Conservation (phyloP, 2,329 filamentous ascomycete species). For the Exophiala sideris region DNA sequence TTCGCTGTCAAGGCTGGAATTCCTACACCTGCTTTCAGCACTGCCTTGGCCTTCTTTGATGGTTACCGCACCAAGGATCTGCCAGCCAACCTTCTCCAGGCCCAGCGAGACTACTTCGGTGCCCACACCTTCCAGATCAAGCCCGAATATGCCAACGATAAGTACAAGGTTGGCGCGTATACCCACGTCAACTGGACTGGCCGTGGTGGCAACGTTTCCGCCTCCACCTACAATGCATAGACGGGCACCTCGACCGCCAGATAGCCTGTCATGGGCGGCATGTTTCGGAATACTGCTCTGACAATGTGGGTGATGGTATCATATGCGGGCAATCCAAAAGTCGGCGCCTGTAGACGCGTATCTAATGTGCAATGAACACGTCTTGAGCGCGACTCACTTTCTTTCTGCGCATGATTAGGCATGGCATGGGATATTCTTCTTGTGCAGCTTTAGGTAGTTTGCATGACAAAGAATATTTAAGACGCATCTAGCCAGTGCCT, state of each 20-base stretch:
- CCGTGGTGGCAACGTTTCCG: conserved; percentile 93
- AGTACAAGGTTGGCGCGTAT: conserved; percentile 80
- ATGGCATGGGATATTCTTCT: neutral
- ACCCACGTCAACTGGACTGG: conserved; percentile 99
- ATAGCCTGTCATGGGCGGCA: neutral
- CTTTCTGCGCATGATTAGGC: conserved; percentile 1
- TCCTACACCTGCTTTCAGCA: conserved; percentile 93
- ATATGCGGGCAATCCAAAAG: neutral
- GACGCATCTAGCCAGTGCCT: neutral
- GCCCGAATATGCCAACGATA: conserved; percentile 70
- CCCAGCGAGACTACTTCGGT: conserved; percentile 99
- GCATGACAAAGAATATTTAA: neutral
- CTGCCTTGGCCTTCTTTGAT: conserved; percentile 96
- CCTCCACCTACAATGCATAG: conserved; percentile 97
- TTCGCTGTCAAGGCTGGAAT: conserved; percentile 93
- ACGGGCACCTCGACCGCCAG: neutral
- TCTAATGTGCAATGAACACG: neutral
- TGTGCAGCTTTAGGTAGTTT: conserved; percentile 6
- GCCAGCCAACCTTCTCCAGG: conserved; percentile 96
- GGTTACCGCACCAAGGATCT: conserved; percentile 97
- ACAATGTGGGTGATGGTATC: neutral
- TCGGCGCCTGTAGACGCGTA: neutral
- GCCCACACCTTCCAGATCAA: conserved; percentile 87
- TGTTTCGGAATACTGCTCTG: too few relatives aligned
- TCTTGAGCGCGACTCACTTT: neutral